Conservation (phyloP, 345 rosid genomes). For the Barbarea vulgaris region DNA sequence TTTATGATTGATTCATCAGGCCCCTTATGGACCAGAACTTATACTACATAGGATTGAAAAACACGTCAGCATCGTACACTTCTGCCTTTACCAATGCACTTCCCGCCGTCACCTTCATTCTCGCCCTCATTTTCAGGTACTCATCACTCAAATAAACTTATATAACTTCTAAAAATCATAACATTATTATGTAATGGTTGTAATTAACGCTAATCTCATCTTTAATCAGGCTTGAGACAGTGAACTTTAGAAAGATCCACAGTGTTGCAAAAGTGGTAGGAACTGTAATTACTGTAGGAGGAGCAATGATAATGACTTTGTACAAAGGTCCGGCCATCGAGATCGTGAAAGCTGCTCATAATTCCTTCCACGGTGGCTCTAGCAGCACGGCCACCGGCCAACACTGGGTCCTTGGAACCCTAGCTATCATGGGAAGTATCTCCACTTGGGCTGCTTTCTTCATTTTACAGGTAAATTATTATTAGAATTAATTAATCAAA, state of each 20-base stretch:
- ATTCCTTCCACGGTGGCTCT: slow-evolving; percentile 42
- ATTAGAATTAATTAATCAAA: background rate
- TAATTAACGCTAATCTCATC: background rate
- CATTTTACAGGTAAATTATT: slow-evolving; percentile 43
- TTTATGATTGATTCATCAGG: slow-evolving; percentile 56
- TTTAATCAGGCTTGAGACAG: slow-evolving; percentile 66
- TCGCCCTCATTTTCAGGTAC: slow-evolving; percentile 87
- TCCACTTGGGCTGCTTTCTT: slow-evolving; percentile 78
- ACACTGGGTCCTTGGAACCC: slow-evolving; percentile 66
- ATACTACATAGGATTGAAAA: slow-evolving; percentile 76
- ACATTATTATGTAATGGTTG: background rate
- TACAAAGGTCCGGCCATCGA: slow-evolving; percentile 83
- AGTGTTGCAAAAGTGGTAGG: slow-evolving; percentile 80
- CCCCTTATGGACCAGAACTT: slow-evolving; percentile 94
- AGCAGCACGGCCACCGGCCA: slow-evolving; percentile 41
- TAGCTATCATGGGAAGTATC: slow-evolving; percentile 65
- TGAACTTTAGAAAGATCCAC: slow-evolving; percentile 59
- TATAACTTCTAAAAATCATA: background rate
- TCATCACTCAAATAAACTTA: background rate
- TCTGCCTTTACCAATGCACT: slow-evolving; percentile 71
- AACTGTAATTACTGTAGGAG: slow-evolving; percentile 65
- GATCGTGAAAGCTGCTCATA: slow-evolving; percentile 46
- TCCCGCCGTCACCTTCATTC: slow-evolving; percentile 83
- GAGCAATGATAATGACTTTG: slow-evolving; percentile 96
- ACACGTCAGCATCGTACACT: slow-evolving; percentile 81